Evolutionary conservation across 371 early-diverging fungal species (phyloP), one percentile per base, ranked within the genome.

Genomic region (Smittium mucronatum): DNA sequence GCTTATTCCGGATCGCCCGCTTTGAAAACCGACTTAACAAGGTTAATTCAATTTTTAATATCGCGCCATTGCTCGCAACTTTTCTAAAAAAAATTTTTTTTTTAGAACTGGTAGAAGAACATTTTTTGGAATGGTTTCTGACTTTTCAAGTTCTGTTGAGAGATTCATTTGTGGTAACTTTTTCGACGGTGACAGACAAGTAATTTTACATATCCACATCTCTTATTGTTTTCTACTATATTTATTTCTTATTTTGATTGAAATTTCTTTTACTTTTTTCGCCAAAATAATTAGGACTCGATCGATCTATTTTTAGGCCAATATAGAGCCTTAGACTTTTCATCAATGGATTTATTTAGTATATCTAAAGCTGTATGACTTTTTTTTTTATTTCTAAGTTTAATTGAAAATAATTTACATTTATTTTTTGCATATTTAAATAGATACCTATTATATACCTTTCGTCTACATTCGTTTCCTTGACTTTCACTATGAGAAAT

Each of bases 1-100:
- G 93, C 91, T 61, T 99, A 99, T 78, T 89, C 95, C 28, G 99
- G 99, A 67, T 98, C 99, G 1, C 93, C 94, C 28, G 99, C 99
- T 1, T 84, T 98, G 36, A 98, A 98, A 74, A 95, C 97, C 2
- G 97, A 99, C 74, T 93, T 91, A 70, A 98, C 99, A 29, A 82
- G 92, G 63, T 47, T 47, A 47, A 47, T 47, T 47, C 47, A 21
- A 5, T 47, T 47, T 47, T 47, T 47, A 11, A 11, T 47, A 11
- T 11, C 47, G 5, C 21, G 21, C 47, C 47, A 47, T 11, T 47
- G 5, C 47, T 47, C 21, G 21, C 47, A 11, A 11, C 47, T 11
- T 11, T 47, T 47, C 21, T 5, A 47, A n/a, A n/a, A n/a, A n/a
- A n/a, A n/a, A n/a, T n/a, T n/a, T 47, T 47, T 47, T 47, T 47